A percentile compares a stretch with the other conserved stretches of the same genome.
Evolutionary conservation across 768 basidiomycete species (phyloP).

Genomic region (Agaricus bisporus): DNA sequence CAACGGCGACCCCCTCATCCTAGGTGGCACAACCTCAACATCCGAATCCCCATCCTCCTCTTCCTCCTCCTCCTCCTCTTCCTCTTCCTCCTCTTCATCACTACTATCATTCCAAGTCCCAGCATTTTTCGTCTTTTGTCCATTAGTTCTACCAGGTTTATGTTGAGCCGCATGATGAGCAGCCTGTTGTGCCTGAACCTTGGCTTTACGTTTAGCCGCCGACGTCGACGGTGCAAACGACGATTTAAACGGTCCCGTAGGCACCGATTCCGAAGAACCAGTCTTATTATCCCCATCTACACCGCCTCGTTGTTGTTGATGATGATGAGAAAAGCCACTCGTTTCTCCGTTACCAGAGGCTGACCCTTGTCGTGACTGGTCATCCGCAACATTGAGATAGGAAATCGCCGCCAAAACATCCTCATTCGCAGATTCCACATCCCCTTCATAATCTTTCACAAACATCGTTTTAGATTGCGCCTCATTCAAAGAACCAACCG

Average conservation of each 20-base stretch:
- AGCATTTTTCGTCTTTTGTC: slow-evolving; percentile 51
- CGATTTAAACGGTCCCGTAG: slow-evolving; percentile 51
- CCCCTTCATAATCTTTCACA: slow-evolving; percentile 9
- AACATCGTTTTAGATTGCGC: background rate
- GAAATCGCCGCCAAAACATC: slow-evolving; percentile 78
- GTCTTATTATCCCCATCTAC: background rate
- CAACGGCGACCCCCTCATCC: slow-evolving; percentile 9
- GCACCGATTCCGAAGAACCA: background rate
- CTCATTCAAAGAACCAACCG: background rate
- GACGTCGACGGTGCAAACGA: slow-evolving; percentile 86
- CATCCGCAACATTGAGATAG: slow-evolving; percentile 58
- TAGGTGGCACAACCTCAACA: slow-evolving; percentile 27
- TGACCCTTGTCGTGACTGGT: slow-evolving; percentile 22
- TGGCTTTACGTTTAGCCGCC: slow-evolving; percentile 81
- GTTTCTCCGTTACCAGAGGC: background rate
- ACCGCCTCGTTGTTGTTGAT: slow-evolving; percentile 12
- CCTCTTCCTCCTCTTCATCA: slow-evolving; percentile 82
- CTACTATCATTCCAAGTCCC: slow-evolving; percentile 67
- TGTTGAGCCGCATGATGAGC: slow-evolving; percentile 74
- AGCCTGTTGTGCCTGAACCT: slow-evolving; percentile 76
- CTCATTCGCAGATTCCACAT: slow-evolving; percentile 44
- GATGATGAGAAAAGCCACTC: slow-evolving; percentile 27
- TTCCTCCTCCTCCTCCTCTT: slow-evolving; percentile 70
- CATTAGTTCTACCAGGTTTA: slow-evolving; percentile 63
- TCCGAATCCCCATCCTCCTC: slow-evolving; percentile 71